Evolutionary conservation across 106 monocot genomes (phyloP), one percentile per base, ranked within the genome.

Genomic region (Gastrodia elata): DNA sequence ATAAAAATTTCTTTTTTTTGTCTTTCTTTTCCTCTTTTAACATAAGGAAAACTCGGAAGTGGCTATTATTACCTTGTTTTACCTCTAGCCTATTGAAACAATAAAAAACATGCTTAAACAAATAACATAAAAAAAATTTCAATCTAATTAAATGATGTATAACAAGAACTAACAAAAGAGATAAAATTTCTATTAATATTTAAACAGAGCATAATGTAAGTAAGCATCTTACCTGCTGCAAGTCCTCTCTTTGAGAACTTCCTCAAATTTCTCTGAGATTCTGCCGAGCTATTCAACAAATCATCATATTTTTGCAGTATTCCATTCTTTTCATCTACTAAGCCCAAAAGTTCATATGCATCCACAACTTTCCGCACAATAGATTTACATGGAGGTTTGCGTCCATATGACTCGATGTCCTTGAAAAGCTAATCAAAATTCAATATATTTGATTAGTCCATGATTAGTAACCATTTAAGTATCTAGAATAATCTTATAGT

Each of bases 301-400:
- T 82, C 35, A 15, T 59, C 79, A 78, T 93, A 93, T 71, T 93
- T 86, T 46, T 88, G 88, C 68, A 88, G 35, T 32, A 98, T 42
- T 73, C 71, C 80, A 33, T 84, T 67, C 59, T 87, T 98, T 56
- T 98, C 87, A 39, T 93, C 88, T 27, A 75, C 68, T 70, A 83
- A 75, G 14, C 98, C 98, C 68, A 91, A 73, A 48, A 87, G 49
- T 70, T 93, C 93, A 72, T 89, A 98, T 75, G 98, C 86, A 84
- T 98, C 91, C 52, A 84, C 91, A 65, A 93, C 93, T 81, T 98
- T 98, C 56, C 80, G 82, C n/a, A 98, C 81, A 72, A 93, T 83
- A 73, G 80, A 83, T 77, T 88, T 98, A 14, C 26, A 77, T 38
- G 93, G 88, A 55, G 98, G 88, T 69, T 82, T 93, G 5, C 98